Conservation (phyloP, 2,329 filamentous ascomycete genomes). For the Claviceps fusiformis region DNA sequence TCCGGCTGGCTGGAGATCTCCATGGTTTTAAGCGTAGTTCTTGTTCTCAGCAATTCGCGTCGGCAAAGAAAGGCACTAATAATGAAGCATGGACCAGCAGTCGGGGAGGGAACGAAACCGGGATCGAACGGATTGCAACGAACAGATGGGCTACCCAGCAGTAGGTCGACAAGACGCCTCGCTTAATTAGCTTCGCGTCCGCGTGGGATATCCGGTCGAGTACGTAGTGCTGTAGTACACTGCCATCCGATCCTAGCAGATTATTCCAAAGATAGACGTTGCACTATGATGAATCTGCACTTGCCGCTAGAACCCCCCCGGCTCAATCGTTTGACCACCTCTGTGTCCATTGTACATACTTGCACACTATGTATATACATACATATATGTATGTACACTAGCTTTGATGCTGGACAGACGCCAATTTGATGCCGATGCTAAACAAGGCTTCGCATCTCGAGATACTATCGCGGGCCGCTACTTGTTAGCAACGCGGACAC, state of each 20-base stretch:
- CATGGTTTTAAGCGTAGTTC: not conserved
- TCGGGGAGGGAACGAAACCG: not conserved
- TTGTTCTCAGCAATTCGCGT: not conserved
- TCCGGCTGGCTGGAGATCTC: not conserved
- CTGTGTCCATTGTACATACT: not conserved
- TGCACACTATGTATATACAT: not conserved
- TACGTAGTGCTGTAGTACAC: not conserved
- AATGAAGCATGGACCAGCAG: not conserved
- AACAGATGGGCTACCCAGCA: not conserved
- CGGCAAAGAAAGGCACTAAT: not conserved
- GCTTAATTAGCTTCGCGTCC: not conserved
- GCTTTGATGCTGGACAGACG: no score
- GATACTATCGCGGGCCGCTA: slow-evolving; percentile 2
- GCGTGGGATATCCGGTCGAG: not conserved
- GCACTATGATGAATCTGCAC: not conserved
- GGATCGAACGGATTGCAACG: not conserved
- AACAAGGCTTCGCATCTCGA: not conserved
- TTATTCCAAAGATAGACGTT: not conserved
- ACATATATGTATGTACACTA: not conserved
- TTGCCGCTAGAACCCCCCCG: not conserved
- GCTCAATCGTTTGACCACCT: not conserved
- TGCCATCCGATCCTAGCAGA: not conserved
- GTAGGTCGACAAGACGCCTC: not conserved
- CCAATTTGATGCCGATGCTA: no score
- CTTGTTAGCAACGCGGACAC: slow-evolving; percentile 1